phyloP scores from a whole-genome alignment of 2,329 filamentous ascomycete genomes.

The Neonectria coccinea region DNA sequence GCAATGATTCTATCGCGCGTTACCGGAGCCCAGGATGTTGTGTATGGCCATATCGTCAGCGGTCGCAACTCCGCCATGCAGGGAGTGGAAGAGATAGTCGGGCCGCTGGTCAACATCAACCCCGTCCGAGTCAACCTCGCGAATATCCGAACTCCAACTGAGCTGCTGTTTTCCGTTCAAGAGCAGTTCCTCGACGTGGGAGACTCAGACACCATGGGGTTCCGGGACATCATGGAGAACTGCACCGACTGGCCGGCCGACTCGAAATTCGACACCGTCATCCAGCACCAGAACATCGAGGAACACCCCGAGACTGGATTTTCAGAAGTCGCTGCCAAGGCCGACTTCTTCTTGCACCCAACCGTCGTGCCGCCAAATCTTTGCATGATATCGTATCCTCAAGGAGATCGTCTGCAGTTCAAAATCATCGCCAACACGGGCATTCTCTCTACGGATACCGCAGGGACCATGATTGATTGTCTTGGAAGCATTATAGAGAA shows the following conservation, averaged over 20 bases:
- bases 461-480: not conserved
- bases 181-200: conserved; percentile 25
- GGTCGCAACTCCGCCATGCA: conserved; percentile 53
- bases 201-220: conserved; percentile 33
- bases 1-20: conserved; percentile 52
- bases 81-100: conserved; percentile 51
- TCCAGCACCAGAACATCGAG: conserved; percentile 40
- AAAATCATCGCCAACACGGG: conserved; percentile 5
- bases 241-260: conserved; percentile 34
- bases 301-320: conserved; percentile 29
- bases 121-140: conserved; percentile 53
- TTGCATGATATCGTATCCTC: conserved; percentile 17
- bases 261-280: conserved; percentile 24
- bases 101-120: conserved; percentile 56
- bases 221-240: conserved; percentile 27
- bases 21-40: conserved; percentile 51
- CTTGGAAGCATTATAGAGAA: not conserved
- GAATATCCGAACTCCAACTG: not conserved
- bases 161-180: conserved; percentile 28
- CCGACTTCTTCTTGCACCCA: conserved; percentile 13
- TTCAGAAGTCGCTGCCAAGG: not conserved
- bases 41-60: conserved; percentile 56
- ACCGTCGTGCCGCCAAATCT: not conserved
- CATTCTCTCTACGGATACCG: not conserved
- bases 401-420: conserved; percentile 17